Evolutionary conservation across 1,284 basidiomycete species (phyloP), one percentile per base, ranked within the genome.

Genomic region (Puccinia novopanici): DNA sequence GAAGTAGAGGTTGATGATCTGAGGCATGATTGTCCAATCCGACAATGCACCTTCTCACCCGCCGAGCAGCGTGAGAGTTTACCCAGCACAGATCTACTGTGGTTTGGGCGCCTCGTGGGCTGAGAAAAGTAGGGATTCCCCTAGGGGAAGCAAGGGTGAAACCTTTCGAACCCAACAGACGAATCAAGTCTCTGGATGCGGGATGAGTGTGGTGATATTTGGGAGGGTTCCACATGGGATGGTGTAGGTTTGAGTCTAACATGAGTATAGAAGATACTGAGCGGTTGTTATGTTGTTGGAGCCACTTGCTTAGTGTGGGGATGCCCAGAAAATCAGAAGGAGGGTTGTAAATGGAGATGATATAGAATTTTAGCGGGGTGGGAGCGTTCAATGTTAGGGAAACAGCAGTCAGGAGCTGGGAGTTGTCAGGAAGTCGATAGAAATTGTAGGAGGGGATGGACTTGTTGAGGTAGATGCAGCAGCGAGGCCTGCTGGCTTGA

Each of bases 1-100:
- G 34, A 27, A 24, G 74, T 2, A 77, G 40, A 17, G 75, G 61
- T 57, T 77, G 75, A 24, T 77, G 75, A n/a, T 77, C 75, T 4
- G 75, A 77, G 15, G 34, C 13, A 37, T 77, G 75, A 22, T 67
- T 77, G 65, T 77, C 30, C 10, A 34, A 17, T n/a, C 24, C 45
- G 2, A 76, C 63, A 4, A 13, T 27, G 48, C 50, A 67, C 1
- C 8, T 2, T 13, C 5, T 50, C 9, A 67, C 52, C 27, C 40
- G 5, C 13, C 27, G 2, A 19, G 24, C 13, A n/a, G 24, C 40
- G 22, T 22, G 30, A n/a, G n/a, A 6, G 63, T 77, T 77, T 9
- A 30, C 30, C 75, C 75, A 77, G 19, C 42, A 37, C 13, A 54
- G 65, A 67, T 77, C 57, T 13, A 75, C 65, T 19, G 74, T 63